Conservation (phyloP, 331 rosid species). For the Phaseolus coccineus region DNA sequence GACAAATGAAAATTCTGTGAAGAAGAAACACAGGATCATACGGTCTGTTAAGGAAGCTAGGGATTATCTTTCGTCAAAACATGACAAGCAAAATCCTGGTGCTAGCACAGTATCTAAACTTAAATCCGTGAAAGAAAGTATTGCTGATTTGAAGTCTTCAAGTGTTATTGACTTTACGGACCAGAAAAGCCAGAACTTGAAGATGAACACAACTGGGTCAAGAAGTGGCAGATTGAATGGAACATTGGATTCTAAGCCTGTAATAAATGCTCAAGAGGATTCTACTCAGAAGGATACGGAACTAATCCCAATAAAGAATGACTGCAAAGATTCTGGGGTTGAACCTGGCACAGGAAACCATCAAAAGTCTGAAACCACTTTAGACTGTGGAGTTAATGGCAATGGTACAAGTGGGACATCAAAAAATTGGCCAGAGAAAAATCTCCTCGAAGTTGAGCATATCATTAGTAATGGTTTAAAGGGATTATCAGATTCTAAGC, state of each 20-base stretch:
- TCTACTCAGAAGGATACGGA: conserved; percentile 51
- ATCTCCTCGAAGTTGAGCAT: conserved; percentile 62
- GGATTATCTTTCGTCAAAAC: conserved; percentile 71
- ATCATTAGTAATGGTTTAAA: conserved; percentile 50
- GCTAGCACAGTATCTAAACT: conserved; percentile 34
- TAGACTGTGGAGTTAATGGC: conserved; percentile 51
- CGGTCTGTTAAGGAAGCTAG: conserved; percentile 87
- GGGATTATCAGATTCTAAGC: conserved; percentile 53
- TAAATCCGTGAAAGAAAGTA: conserved; percentile 46
- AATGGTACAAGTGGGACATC: conserved; percentile 43
- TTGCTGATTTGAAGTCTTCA: conserved; percentile 46
- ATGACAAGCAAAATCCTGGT: conserved; percentile 51
- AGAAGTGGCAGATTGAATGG: conserved; percentile 42
- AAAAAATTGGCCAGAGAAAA: conserved; percentile 71
- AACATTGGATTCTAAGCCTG: conserved; percentile 48
- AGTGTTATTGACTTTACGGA: conserved; percentile 44
- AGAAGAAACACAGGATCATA: conserved; percentile 69
- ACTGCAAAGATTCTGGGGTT: conserved; percentile 40
- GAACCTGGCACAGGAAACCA: conserved; percentile 41
- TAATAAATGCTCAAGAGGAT: conserved; percentile 46
- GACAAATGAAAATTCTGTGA: conserved; percentile 43
- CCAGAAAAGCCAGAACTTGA: conserved; percentile 38
- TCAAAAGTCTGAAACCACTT: conserved; percentile 52
- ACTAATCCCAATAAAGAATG: conserved; percentile 39
- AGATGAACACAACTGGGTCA: conserved; percentile 35